Conservation (phyloP, 2,329 filamentous ascomycete genomes). For the Tolypocladium inflatum region DNA sequence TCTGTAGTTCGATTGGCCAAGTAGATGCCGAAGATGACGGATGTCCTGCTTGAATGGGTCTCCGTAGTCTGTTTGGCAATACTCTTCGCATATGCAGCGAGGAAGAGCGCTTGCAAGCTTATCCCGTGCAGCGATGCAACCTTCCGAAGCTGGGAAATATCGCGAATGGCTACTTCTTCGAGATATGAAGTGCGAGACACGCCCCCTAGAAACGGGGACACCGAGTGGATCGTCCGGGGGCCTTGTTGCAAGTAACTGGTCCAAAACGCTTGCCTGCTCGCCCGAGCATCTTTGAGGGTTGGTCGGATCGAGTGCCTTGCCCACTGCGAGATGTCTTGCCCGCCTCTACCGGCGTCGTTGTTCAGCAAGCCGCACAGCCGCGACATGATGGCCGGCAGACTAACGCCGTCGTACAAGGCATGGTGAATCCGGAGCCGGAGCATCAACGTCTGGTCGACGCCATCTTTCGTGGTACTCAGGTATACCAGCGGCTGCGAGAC, state of each 20-base stretch:
- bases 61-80: constrained; percentile 23
- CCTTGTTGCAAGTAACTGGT: constrained; percentile 23
- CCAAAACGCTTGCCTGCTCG: constrained; percentile 29
- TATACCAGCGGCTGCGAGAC: constrained; percentile 12
- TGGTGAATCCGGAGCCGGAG: constrained; percentile 65
- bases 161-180: constrained; percentile 33
- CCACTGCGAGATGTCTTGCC: constrained; percentile 15
- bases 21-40: constrained; percentile 68
- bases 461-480: constrained; percentile 8
- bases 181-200: constrained; percentile 24
- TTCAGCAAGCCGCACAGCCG: constrained; percentile 10
- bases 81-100: constrained; percentile 57
- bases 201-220: background rate
- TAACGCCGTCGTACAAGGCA: constrained; percentile 80
- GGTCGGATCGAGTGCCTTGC: constrained; percentile 9
- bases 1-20: constrained; percentile 63
- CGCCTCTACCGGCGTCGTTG: constrained; percentile 3
- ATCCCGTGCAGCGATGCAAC: constrained; percentile 43
- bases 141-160: constrained; percentile 19
- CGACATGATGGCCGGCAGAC: constrained; percentile 54
- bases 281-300: background rate
- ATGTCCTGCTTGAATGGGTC: background rate
- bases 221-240: background rate
- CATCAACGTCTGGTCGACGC: constrained; percentile 6
- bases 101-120: constrained; percentile 64